These are phyloP conservation scores for Trichoderma koningiopsis DNA, from an alignment of 2,329 filamentous ascomycete genomes.

Conservation along the genomic window DNA sequence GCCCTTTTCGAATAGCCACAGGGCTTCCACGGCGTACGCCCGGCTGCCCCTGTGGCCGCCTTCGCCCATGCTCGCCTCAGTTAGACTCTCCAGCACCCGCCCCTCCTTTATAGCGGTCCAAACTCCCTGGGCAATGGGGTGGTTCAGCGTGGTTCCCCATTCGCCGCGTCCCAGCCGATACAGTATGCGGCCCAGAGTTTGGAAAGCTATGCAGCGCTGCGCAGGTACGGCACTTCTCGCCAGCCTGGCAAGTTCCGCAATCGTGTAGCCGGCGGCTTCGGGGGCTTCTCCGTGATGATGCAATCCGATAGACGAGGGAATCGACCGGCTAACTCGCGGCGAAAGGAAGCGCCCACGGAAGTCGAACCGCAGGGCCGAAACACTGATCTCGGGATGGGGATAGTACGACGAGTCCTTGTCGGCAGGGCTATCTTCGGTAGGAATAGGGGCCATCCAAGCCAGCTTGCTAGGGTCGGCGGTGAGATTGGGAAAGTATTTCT, in stretches of 20 bases:
- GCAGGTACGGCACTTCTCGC: slow-evolving; percentile 80
- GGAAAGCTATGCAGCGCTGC: slow-evolving; percentile 89
- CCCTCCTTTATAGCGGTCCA: slow-evolving; percentile 80
- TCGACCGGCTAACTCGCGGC: slow-evolving; percentile 70
- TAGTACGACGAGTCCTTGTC: slow-evolving; percentile 79
- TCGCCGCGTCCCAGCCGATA: slow-evolving; percentile 77
- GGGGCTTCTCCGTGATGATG: slow-evolving; percentile 94
- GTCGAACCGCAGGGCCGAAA: slow-evolving; percentile 83
- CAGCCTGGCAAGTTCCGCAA: slow-evolving; percentile 80
- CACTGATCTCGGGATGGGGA: slow-evolving; percentile 71
- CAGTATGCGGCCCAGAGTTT: slow-evolving; percentile 82
- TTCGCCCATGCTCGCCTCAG: slow-evolving; percentile 71
- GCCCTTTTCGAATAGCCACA: slow-evolving; percentile 80
- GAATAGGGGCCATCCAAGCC: slow-evolving; percentile 83
- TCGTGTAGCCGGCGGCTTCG: slow-evolving; percentile 90
- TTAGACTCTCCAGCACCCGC: slow-evolving; percentile 73
- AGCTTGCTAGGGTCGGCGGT: slow-evolving; percentile 82
- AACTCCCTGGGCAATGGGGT: slow-evolving; percentile 72
- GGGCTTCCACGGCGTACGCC: slow-evolving; percentile 82
- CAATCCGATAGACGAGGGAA: slow-evolving; percentile 77
- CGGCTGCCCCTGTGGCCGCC: slow-evolving; percentile 75
- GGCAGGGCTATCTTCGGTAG: slow-evolving; percentile 63
- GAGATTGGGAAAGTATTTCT: slow-evolving; percentile 90
- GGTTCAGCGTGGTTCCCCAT: slow-evolving; percentile 61
- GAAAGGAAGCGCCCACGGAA: slow-evolving; percentile 81